Conservation (phyloP, 176 grass and related monocot species). For the Areca catechu region DNA sequence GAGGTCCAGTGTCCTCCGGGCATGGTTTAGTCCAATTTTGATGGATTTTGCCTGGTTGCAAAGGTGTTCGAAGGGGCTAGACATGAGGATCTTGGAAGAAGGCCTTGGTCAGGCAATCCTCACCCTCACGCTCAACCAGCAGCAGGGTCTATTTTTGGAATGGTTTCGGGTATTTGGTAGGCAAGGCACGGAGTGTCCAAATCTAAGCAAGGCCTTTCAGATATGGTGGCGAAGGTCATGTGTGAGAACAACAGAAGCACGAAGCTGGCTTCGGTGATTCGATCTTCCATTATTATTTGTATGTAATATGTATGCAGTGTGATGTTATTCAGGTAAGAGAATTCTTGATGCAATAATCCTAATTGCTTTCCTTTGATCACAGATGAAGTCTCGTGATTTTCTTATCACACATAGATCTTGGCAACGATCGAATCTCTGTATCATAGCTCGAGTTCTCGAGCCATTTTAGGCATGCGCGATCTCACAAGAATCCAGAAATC, state of each 20-base stretch:
- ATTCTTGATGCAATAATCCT: too few relatives aligned
- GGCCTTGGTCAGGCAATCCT: slow-evolving; percentile 63
- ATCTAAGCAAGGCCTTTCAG: slow-evolving; percentile 78
- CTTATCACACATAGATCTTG: too few relatives aligned
- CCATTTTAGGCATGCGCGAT: too few relatives aligned
- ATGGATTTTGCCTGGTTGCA: slow-evolving; percentile 74
- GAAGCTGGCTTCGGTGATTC: slow-evolving; percentile 13
- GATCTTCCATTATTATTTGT: too few relatives aligned
- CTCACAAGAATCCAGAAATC: too few relatives aligned
- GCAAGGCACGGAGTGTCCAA: slow-evolving; percentile 68
- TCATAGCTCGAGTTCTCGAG: too few relatives aligned
- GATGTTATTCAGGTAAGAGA: too few relatives aligned
- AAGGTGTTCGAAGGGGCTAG: slow-evolving; percentile 67
- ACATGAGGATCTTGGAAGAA: slow-evolving; percentile 53
- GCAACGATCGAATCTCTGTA: too few relatives aligned
- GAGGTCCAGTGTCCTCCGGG: slow-evolving; percentile 36
- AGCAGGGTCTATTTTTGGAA: slow-evolving; percentile 64
- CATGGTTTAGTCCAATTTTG: slow-evolving; percentile 85
- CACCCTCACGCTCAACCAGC: slow-evolving; percentile 62
- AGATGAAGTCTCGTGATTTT: too few relatives aligned
- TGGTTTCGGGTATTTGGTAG: slow-evolving; percentile 64
- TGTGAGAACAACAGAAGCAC: slow-evolving; percentile 33
- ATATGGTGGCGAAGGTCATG: slow-evolving; percentile 93
- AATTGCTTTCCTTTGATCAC: too few relatives aligned
- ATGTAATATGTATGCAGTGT: too few relatives aligned